Conservation (phyloP, 495 filamentous ascomycete genomes). For the Hyaloscypha variabilis region DNA sequence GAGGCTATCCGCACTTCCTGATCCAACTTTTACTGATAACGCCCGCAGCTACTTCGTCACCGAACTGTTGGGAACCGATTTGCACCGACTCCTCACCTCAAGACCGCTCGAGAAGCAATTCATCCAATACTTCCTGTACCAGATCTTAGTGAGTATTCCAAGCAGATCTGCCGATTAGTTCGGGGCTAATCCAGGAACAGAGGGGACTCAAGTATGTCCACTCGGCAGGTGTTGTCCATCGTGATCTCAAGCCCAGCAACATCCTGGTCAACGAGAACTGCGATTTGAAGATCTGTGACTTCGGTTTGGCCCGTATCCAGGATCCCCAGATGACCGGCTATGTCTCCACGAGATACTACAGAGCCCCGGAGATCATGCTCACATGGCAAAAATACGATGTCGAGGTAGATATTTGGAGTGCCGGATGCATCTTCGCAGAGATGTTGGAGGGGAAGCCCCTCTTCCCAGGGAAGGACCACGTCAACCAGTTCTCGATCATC, state of each 20-base stretch:
- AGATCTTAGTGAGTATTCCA: slow-evolving; percentile 77
- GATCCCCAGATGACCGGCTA: slow-evolving; percentile 99
- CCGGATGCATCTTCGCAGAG: slow-evolving; percentile 98
- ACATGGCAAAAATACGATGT: slow-evolving; percentile 99
- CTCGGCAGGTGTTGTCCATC: slow-evolving; percentile 96
- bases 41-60: slow-evolving; percentile 88
- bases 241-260: slow-evolving; percentile 97
- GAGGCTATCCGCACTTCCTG: slow-evolving; percentile 4
- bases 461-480: slow-evolving; percentile 98
- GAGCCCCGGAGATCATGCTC: slow-evolving; percentile 98
- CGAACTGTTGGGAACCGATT: slow-evolving; percentile 93
- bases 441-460: slow-evolving; percentile 99
- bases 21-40: slow-evolving; percentile 36
- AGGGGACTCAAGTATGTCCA: slow-evolving; percentile 99
- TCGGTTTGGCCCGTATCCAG: slow-evolving; percentile 94
- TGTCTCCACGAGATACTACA: slow-evolving; percentile 97
- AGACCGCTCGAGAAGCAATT: slow-evolving; percentile 98
- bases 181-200: slow-evolving; percentile 52
- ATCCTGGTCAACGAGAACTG: slow-evolving; percentile 99
- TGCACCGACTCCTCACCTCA: slow-evolving; percentile 93
- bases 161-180: neutral
- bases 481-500: slow-evolving; percentile 99
- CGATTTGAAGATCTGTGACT: slow-evolving; percentile 99
- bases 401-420: slow-evolving; percentile 99
- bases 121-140: slow-evolving; percentile 99